These are phyloP conservation scores for Aspergillus sp. DNA, from an alignment of 2,329 filamentous ascomycete species.

Conservation along the genomic window DNA sequence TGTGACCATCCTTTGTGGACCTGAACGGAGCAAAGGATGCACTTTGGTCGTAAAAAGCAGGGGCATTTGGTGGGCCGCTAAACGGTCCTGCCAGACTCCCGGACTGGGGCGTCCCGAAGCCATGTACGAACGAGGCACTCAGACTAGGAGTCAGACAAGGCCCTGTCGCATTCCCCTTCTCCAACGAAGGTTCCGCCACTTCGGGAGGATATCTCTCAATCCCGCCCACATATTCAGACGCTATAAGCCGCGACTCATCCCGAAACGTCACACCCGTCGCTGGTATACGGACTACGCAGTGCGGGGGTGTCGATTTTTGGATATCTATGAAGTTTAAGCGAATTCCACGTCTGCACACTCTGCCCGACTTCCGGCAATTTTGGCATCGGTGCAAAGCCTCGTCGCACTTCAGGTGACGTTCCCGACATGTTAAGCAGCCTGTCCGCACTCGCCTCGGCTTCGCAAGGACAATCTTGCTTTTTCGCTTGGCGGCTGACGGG, in stretches of 20 bases:
- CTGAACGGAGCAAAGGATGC: slow-evolving; percentile 39
- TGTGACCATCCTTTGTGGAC: slow-evolving; percentile 41
- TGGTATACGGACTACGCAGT: slow-evolving; percentile 57
- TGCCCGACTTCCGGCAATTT: slow-evolving; percentile 86
- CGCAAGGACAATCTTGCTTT: slow-evolving; percentile 27
- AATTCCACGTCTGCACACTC: slow-evolving; percentile 81
- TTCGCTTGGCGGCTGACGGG: slow-evolving; percentile 22
- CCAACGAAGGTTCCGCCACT: slow-evolving; percentile 40
- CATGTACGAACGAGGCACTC: slow-evolving; percentile 48
- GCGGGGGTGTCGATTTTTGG: slow-evolving; percentile 68
- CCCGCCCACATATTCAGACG: slow-evolving; percentile 84
- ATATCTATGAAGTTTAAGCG: slow-evolving; percentile 90
- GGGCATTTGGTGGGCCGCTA: slow-evolving; percentile 27
- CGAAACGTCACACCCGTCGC: slow-evolving; percentile 77
- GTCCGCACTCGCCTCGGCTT: slow-evolving; percentile 88
- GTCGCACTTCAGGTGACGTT: slow-evolving; percentile 89
- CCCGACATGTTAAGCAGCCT: slow-evolving; percentile 85
- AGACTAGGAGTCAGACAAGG: background rate
- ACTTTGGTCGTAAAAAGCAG: slow-evolving; percentile 31
- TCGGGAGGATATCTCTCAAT: slow-evolving; percentile 68
- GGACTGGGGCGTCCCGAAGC: slow-evolving; percentile 48
- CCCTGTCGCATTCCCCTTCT: slow-evolving; percentile 20
- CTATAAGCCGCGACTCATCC: slow-evolving; percentile 87
- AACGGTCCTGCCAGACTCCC: slow-evolving; percentile 28
- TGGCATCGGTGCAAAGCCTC: slow-evolving; percentile 67